phyloP scores from a whole-genome alignment of 2,329 filamentous ascomycete genomes.

The Colletotrichum camelliae region DNA sequence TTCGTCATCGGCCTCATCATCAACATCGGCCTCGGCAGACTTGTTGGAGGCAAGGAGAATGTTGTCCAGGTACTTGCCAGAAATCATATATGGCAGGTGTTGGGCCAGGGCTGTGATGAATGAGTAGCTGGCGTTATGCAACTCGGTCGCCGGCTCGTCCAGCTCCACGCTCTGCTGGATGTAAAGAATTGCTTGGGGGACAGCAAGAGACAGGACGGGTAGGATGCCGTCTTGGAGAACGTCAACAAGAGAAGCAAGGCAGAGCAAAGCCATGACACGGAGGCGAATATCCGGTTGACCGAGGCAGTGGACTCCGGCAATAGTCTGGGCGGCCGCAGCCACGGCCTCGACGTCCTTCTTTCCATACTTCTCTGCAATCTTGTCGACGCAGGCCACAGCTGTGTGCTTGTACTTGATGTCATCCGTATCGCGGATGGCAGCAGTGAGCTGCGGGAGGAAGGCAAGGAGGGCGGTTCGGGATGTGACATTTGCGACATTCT shows the following conservation, averaged over 20 bases:
- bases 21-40: constrained; percentile 68
- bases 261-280: constrained; percentile 84
- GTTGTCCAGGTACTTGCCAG: constrained; percentile 73
- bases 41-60: constrained; percentile 75
- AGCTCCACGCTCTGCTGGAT: constrained; percentile 68
- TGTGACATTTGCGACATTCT: constrained; percentile 69
- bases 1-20: constrained; percentile 66
- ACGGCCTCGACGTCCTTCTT: constrained; percentile 86
- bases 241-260: constrained; percentile 86
- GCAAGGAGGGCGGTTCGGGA: constrained; percentile 76
- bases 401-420: constrained; percentile 82
- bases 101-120: constrained; percentile 82
- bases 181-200: constrained; percentile 75
- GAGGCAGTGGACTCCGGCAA: constrained; percentile 78
- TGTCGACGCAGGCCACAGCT: constrained; percentile 88
- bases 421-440: constrained; percentile 74
- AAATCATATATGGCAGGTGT: constrained; percentile 89
- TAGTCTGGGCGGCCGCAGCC: constrained; percentile 74
- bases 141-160: constrained; percentile 59
- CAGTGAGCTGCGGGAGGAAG: constrained; percentile 80
- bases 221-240: constrained; percentile 87
- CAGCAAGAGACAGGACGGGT: constrained; percentile 77
- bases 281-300: constrained; percentile 75
- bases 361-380: constrained; percentile 93
- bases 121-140: constrained; percentile 84